These are phyloP conservation scores for Physcomitrium patens DNA, from an alignment of 225 moss, liverwort and hornwort species.

Conservation along the genomic window DNA sequence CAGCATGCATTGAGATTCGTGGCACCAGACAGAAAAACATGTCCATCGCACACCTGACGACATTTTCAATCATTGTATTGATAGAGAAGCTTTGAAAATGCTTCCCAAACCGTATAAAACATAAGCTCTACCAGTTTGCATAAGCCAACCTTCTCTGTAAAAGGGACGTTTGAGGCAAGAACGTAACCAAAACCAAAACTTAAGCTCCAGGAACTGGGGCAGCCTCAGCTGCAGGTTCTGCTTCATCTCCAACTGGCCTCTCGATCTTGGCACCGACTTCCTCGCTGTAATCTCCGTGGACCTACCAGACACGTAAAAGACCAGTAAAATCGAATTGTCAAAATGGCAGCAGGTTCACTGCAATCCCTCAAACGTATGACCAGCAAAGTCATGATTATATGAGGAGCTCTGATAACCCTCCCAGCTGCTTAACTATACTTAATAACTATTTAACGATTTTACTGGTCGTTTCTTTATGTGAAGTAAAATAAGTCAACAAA, in stretches of 20 bases:
- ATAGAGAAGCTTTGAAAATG: constrained; percentile 14
- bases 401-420: no score
- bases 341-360: no score
- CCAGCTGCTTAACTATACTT: no score
- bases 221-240: constrained; percentile 28
- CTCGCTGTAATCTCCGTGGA: constrained; percentile 33
- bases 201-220: constrained; percentile 35
- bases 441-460: no score
- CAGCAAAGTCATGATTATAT: no score
- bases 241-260: constrained; percentile 25
- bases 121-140: background rate
- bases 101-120: background rate
- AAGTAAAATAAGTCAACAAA: no score
- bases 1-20: background rate
- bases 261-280: constrained; percentile 39
- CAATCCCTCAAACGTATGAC: no score
- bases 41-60: background rate
- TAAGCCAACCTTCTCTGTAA: background rate
- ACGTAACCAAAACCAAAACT: background rate
- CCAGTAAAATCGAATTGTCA: constrained; percentile 4
- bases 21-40: background rate
- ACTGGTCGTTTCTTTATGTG: no score
- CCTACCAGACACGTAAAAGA: background rate
- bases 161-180: background rate
- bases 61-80: background rate